A percentile compares a stretch with the other conserved stretches of the same genome.
These are phyloP conservation scores for Jasminum sambac DNA, from an alignment of 257 asterid species.

Conservation along the genomic window DNA sequence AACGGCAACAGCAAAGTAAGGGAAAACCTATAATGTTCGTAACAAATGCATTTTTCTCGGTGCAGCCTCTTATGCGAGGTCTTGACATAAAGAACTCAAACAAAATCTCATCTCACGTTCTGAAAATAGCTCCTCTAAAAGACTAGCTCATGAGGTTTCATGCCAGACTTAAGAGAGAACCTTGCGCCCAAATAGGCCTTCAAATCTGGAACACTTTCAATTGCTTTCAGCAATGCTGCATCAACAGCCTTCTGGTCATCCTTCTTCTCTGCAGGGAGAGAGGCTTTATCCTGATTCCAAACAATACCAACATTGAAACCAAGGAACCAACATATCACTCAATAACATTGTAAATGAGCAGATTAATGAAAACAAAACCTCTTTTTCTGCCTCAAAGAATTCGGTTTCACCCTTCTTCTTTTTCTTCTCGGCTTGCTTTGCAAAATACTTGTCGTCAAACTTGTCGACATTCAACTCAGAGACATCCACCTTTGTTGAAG, in stretches of 20 bases:
- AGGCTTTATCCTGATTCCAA: slow-evolving; percentile 37
- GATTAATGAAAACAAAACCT: slow-evolving; percentile 27
- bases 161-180: slow-evolving; percentile 67
- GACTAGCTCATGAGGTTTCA: slow-evolving; percentile 71
- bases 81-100: slow-evolving; percentile 5
- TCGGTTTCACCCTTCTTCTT: slow-evolving; percentile 51
- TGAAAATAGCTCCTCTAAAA: slow-evolving; percentile 29
- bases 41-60: not conserved
- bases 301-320: not conserved
- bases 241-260: slow-evolving; percentile 65
- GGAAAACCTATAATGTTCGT: not conserved
- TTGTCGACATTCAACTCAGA: slow-evolving; percentile 51
- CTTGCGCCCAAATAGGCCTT: slow-evolving; percentile 65
- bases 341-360: not conserved
- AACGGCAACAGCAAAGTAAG: not conserved
- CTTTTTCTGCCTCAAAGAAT: slow-evolving; percentile 57
- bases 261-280: slow-evolving; percentile 53
- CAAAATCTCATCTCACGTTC: slow-evolving; percentile 18
- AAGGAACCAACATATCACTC: not conserved
- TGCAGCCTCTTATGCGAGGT: slow-evolving; percentile 7
- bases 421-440: slow-evolving; percentile 57
- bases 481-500: slow-evolving; percentile 61
- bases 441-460: slow-evolving; percentile 62
- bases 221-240: slow-evolving; percentile 47
- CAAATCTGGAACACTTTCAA: slow-evolving; percentile 55